These are phyloP conservation scores for Saccharomycopsis babjevae DNA, from an alignment of 805 yeast species.

Conservation along the genomic window DNA sequence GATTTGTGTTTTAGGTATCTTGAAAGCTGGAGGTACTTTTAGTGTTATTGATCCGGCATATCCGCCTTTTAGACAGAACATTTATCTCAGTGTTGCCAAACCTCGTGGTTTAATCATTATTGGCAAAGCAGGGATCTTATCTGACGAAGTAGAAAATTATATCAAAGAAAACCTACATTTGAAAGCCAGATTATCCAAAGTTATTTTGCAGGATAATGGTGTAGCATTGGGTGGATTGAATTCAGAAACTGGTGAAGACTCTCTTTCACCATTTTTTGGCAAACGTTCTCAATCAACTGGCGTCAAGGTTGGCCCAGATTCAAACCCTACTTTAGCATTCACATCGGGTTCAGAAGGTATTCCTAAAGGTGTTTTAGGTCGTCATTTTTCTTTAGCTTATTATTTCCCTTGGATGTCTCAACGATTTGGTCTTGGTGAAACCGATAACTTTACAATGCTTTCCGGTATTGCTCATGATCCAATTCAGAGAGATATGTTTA, in stretches of 20 bases:
- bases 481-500: constrained; percentile 97
- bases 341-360: constrained; percentile 98
- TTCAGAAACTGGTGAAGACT: constrained; percentile 31
- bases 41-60: constrained; percentile 98
- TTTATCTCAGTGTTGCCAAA: constrained; percentile 85
- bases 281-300: constrained; percentile 60
- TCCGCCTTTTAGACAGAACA: constrained; percentile 95
- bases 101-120: constrained; percentile 88
- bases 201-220: constrained; percentile 73
- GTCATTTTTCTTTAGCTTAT: constrained; percentile 94
- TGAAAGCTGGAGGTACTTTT: constrained; percentile 97
- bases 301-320: constrained; percentile 92
- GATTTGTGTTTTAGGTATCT: constrained; percentile 95
- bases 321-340: constrained; percentile 91
- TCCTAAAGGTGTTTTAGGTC: constrained; percentile 97
- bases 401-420: constrained; percentile 98
- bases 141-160: constrained; percentile 68
- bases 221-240: constrained; percentile 48
- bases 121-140: constrained; percentile 79
- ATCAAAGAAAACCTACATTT: constrained; percentile 65
- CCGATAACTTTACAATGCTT: constrained; percentile 91
- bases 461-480: constrained; percentile 99
- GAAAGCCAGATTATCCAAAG: constrained; percentile 61
- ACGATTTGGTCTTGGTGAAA: constrained; percentile 62
- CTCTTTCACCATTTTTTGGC: constrained; percentile 36